A percentile compares a stretch with the other conserved stretches of the same genome.
These are phyloP conservation scores for Nothomitra cinnamomea DNA, from an alignment of 2,329 filamentous ascomycete species.

Conservation along the genomic window DNA sequence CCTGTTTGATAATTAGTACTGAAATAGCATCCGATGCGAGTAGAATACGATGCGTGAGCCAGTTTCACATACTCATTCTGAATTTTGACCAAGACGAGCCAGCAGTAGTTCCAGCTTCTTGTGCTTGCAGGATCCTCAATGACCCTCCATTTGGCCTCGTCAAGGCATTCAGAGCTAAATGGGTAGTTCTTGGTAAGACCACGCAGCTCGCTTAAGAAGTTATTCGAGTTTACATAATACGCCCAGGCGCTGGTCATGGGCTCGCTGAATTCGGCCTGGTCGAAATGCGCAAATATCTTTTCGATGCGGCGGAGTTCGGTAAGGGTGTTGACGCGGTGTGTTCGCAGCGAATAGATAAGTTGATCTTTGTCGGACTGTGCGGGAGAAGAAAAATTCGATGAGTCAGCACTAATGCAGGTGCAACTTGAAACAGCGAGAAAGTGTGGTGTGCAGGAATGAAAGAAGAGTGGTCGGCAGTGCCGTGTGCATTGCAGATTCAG, in stretches of 20 bases:
- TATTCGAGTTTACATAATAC: constrained; percentile 54
- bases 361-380: constrained; percentile 30
- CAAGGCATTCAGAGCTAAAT: constrained; percentile 45
- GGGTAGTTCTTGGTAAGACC: constrained; percentile 50
- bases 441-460: background rate
- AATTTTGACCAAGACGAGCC: constrained; percentile 52
- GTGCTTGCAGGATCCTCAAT: constrained; percentile 45
- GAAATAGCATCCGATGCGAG: background rate
- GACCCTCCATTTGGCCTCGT: constrained; percentile 48
- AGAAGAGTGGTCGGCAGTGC: background rate
- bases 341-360: constrained; percentile 44
- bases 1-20: constrained; percentile 20
- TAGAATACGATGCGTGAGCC: background rate
- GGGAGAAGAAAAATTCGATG: too few relatives aligned
- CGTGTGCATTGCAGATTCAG: too few relatives aligned
- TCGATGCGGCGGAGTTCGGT: constrained; percentile 58
- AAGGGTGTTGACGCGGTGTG: constrained; percentile 56
- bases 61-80: constrained; percentile 39
- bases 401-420: background rate
- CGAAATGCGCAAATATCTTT: constrained; percentile 40
- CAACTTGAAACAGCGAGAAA: background rate
- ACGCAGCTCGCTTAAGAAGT: constrained; percentile 52
- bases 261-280: constrained; percentile 40
- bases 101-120: constrained; percentile 60
- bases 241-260: constrained; percentile 57